A percentile compares a stretch with the other conserved stretches of the same genome.
Evolutionary conservation across 1,284 basidiomycete genomes (phyloP).

Genomic region (Leccinum insigne): DNA sequence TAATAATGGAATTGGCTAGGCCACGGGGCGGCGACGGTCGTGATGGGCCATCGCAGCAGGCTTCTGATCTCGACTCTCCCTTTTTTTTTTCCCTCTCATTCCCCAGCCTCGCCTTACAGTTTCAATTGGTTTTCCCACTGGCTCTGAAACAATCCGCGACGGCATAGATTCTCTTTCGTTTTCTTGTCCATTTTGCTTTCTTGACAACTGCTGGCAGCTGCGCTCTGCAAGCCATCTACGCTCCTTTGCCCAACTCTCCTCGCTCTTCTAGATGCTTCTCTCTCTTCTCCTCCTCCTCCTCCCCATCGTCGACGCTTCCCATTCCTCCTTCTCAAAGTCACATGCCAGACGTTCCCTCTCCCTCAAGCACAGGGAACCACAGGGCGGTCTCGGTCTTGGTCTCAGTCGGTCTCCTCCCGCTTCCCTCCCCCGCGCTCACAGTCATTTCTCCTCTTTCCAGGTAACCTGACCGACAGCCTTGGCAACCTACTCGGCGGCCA

Average conservation of each 20-base stretch:
- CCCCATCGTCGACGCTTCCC: slow-evolving; percentile 34
- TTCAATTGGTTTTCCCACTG: background rate
- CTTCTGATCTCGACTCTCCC: no score
- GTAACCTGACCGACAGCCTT: background rate
- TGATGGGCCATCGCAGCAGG: no score
- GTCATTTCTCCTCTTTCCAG: background rate
- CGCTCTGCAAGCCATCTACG: slow-evolving; percentile 14
- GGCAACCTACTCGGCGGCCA: background rate
- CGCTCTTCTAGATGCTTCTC: slow-evolving; percentile 21
- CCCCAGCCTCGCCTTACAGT: background rate
- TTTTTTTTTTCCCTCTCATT: no score
- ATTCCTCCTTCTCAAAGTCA: slow-evolving; percentile 36
- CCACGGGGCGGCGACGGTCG: no score
- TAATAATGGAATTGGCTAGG: no score
- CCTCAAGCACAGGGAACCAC: slow-evolving; percentile 29
- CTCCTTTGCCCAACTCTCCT: slow-evolving; percentile 21
- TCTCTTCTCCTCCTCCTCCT: slow-evolving; percentile 28
- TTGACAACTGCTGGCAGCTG: background rate
- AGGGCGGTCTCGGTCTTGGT: slow-evolving; percentile 9
- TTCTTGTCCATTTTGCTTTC: background rate
- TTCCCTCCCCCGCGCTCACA: background rate
- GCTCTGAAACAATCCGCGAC: background rate
- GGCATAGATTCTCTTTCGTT: background rate
- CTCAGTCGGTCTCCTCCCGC: slow-evolving; percentile 15
- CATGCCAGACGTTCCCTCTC: slow-evolving; percentile 42